Evolutionary conservation across 2,329 filamentous ascomycete genomes (phyloP), one percentile per base, ranked within the genome.

Genomic region (Fusarium nurragi): DNA sequence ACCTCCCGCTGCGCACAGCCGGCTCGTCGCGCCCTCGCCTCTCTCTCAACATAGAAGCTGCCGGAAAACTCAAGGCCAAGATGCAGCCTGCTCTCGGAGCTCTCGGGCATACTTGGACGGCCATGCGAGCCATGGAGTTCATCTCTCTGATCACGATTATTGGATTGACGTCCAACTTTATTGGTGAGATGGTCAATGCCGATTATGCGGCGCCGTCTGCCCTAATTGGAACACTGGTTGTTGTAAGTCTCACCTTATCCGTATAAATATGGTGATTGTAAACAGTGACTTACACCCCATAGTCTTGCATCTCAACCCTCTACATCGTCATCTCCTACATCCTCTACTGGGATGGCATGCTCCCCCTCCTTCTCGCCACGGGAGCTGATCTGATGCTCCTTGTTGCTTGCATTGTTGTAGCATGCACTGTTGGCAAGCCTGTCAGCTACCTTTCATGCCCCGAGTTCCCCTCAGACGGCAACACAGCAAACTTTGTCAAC

Each of bases 271-370:
- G 22, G 16, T 40, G 9, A 4, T 6, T 18, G 10, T 18, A 11
- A 23, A 26, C 22, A 12, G 9, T 26, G 28, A 22, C 46, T 50
- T 68, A 52, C 51, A 55, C 26, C n/a, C 14, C 11, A 13, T 63
- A 96, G 93, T 87, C 91, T 26, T 91, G 87, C 78, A 88, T 95
- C 57, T 89, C 91, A 11, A 85, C 89, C 6, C 85, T 97, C 60
- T 97, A 97, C 83, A 86, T 89, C 66, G 84, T 85, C 70, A 89
- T 96, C 70, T 90, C 90, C 18, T 90, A 90, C 79, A 93, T 96
- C 75, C 90, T 94, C 67, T 94, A 93, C 78, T 83, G 88, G 70
- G 91, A 94, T 75, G 84, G 86, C 68, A 85, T 92, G 65, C 89
- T 94, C 13, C 90, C 92, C 6, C 88, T 93, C 62, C 84, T 94